Conservation (phyloP, 257 asterid species). For the Mentha longifolia region DNA sequence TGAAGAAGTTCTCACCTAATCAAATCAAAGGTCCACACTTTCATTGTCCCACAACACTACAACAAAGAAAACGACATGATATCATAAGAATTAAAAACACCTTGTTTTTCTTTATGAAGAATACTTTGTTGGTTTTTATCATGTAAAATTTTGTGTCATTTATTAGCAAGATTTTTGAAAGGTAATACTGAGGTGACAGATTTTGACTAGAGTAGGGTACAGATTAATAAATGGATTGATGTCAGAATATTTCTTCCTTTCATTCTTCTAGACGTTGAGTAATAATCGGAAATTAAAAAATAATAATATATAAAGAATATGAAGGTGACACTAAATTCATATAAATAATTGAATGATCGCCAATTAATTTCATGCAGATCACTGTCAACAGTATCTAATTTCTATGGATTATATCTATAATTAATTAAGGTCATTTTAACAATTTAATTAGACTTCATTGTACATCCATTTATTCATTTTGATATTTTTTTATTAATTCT, state of each 20-base stretch:
- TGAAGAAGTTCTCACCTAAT: not conserved
- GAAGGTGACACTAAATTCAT: not conserved
- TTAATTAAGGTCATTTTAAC: too few relatives aligned
- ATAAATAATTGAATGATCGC: not conserved
- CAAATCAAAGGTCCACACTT: not conserved
- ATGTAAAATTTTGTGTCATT: too few relatives aligned
- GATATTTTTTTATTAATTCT: too few relatives aligned
- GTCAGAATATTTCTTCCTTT: not conserved
- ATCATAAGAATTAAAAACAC: not conserved
- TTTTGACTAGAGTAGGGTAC: not conserved
- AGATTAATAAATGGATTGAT: too few relatives aligned
- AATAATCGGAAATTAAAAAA: not conserved
- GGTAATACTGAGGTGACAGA: not conserved
- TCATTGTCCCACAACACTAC: not conserved
- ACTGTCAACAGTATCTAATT: too few relatives aligned
- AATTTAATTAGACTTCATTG: too few relatives aligned
- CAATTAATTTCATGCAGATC: too few relatives aligned
- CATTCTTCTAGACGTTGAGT: constrained; percentile 7
- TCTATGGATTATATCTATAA: too few relatives aligned
- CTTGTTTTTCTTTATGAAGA: not conserved
- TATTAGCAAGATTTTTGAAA: not conserved
- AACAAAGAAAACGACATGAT: not conserved
- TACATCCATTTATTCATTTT: too few relatives aligned
- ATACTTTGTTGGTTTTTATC: too few relatives aligned
- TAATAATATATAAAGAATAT: not conserved